These are phyloP conservation scores for Sergeia podlipaevii DNA, from an alignment of 208 protist genomes.

Conservation along the genomic window DNA sequence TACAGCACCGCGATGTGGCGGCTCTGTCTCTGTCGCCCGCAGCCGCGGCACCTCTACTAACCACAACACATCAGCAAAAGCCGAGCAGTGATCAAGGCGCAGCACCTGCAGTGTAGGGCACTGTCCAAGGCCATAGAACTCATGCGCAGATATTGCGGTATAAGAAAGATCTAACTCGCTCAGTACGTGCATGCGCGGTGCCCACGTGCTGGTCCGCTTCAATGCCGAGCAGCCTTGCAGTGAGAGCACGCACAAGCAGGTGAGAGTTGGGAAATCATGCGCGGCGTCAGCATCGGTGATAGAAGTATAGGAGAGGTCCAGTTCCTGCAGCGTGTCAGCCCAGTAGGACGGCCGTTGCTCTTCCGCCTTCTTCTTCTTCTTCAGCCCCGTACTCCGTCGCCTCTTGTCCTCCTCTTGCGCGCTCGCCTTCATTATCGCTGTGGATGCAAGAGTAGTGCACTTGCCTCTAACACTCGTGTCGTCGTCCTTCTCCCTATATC, in stretches of 20 bases:
- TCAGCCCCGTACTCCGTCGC: no score
- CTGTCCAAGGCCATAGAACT: conserved; percentile 26
- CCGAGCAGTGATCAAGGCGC: conserved; percentile 32
- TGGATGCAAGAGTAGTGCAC: no score
- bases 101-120: conserved; percentile 35
- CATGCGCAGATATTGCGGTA: conserved; percentile 18
- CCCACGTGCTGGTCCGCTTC: conserved; percentile 24
- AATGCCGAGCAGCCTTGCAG: conserved; percentile 50
- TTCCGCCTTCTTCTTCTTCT: no score
- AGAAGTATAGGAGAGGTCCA: conserved; percentile 57
- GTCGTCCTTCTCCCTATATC: no score
- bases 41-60: conserved; percentile 11
- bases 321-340: conserved; percentile 31
- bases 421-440: no score
- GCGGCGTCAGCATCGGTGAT: conserved; percentile 27
- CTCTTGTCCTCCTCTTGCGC: no score
- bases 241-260: conserved; percentile 27
- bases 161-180: conserved; percentile 42
- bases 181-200: conserved; percentile 19
- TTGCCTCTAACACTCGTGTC: no score
- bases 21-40: background rate
- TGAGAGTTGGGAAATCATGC: conserved; percentile 35
- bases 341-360: no score
- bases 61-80: conserved; percentile 16
- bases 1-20: background rate